Base-by-base conservation (phyloP, 2,329 filamentous ascomycete genomes). In the Penicillium sp. region DNA sequence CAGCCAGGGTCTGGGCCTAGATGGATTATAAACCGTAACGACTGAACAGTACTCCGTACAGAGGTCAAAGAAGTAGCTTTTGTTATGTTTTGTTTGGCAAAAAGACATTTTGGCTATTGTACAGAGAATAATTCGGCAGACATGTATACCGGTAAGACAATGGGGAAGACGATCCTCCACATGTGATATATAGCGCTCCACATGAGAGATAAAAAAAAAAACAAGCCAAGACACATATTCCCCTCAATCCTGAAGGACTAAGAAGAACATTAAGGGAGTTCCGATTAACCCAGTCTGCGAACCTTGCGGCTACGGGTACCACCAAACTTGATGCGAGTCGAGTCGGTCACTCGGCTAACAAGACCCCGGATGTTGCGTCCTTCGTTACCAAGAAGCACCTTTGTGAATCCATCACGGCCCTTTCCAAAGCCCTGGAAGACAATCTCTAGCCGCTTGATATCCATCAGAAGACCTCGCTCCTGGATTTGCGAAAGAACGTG, bases 281-380 rank as follows among this genome's bases (percentile, higher is more conserved):
- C 35, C 54, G 19, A 61, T 72, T 70, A 90, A 79, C 88, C 87
- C 82, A 98, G 80, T 82, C 95, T 90, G 80, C 93, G 93, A 42
- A 89, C 90, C 76, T 89, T 91, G 78, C 86, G 86, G 82, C 92
- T 94, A 79, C 93, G 91, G 42, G 91, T 92, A 74, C 95, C 96
- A 80, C 93, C 95, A 83, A 98, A 97, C 84, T 99, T 99, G 78
- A 98, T 79, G 72, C 90, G 90, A 59, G 94, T 98, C 44, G 88
- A 85, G 80, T 99, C 95, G 35, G 91, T 88, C 64, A 99, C 90
- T 70, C 88, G 89, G 45, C 87, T 83, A 68, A 99, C 91, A 81
- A 91, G 88, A 35, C 85, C 82, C 69, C 92, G 86, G 68, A 98
- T 79, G 70, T 88, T 77, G 74, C 87, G 88, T 60, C 95, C 95